Evolutionary conservation across 2,329 filamentous ascomycete genomes (phyloP), one percentile per base, ranked within the genome.

Genomic region (Neobulgaria alba): DNA sequence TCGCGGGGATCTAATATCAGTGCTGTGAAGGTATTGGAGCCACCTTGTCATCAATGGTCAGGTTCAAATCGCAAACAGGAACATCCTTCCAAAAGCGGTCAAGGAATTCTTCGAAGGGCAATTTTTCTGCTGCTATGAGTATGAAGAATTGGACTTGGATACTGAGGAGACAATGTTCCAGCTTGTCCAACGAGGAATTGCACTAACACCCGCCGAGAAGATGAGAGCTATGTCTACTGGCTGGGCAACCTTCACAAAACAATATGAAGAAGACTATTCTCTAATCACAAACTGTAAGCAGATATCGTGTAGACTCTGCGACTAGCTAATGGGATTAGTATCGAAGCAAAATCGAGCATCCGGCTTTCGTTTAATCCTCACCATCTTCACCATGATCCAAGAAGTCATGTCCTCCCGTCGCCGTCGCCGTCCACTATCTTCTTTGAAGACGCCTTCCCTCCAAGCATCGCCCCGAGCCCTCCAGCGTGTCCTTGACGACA

Each of bases 131-230:
- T 64, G 62, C 17, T 66, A 63, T 21, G 66, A 70, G 33, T 69
- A 65, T 46, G 47, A 54, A 4, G 54, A 64, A 15, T 49, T 71
- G 3, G 57, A 52, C 3, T 43, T 54, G 10, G 56, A 60, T 10
- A 65, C 68, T 38, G 67, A 70, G 45, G 67, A 71, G 41, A 68
- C 68, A 9, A 59, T 70, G 36, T 71, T 71, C 44, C 62, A 66
- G 5, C 56, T 67, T 10, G 67, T 71, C 0, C 67, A 71, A 38
- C 60, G 65, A 43, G 68, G 67, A 7, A 53, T 69, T 5, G 61
- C 63, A 20, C 58, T 71, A 3, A 66, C 60, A 3, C 54, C 59
- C 7, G 67, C 66, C 0, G 68, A 71, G 47, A 69, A 67, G 48
- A 63, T 70, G 53, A 61, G 63, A 35, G 68, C 67, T 15, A 61